Evolutionary conservation across 805 yeast species (phyloP), one percentile per base, ranked within the genome.

Genomic region (Dipodascus geniculatus): DNA sequence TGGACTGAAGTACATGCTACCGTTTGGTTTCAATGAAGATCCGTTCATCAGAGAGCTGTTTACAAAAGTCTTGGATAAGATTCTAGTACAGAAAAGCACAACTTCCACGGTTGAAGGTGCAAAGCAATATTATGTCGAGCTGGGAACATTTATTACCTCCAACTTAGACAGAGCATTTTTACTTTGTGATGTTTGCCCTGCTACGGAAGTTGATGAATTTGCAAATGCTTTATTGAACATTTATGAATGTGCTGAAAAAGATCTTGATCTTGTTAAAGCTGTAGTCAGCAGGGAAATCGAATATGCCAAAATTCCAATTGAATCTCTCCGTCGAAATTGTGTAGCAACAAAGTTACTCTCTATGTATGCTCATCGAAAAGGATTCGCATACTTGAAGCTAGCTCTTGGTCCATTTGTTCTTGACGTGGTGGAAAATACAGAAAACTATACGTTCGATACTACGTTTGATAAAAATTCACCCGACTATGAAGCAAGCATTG

Each of bases 321-420:
- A 86, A 62, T 79, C 87, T 24, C 73, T 88, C 60, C 75, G 96
- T 61, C 76, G 93, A 53, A 88, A 88, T 64, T 82, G 90, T 52
- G 84, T 87, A 38, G 85, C 93, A 31, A 87, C 96, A 0, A 77
- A 89, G 60, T 73, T 87, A 52, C 72, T 87, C 51, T 82, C 90
- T 0, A 71, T 85, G n/a, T 81, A 82, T 59, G 86, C 93, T 0
- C 79, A 81, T 60, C 71, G 75, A n/a, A 77, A 79, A 59, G 95
- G 95, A 0, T 64, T 66, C 22, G 77, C 73, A 0, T 87, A 85
- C 63, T 69, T 88, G 50, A 64, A 69, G 1, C 54, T 65, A 2
- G 76, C 82, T 0, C 68, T 87, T 51, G 72, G 72, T 51, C 85
- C 87, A 0, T 73, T 83, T 28, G 66, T 87, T n/a, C 71, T 74